Conservation (phyloP, 1,139 yeast species). For the Kluyveromyces sp. region DNA sequence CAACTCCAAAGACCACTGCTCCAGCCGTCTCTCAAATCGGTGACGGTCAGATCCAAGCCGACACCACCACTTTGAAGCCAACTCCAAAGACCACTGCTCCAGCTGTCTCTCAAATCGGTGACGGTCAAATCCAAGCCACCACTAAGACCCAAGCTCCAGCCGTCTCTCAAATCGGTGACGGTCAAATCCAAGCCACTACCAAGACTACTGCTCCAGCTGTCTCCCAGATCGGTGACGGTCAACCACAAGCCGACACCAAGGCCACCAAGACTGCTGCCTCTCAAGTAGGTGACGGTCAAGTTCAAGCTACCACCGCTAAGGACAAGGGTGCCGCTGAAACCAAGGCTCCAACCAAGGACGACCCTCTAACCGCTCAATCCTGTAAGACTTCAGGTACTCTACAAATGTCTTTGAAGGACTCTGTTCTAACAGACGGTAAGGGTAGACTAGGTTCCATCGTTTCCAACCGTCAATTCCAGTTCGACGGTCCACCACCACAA, state of each 20-base stretch:
- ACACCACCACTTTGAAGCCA: constrained; percentile 29
- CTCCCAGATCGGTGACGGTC: constrained; percentile 56
- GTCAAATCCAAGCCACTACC: constrained; percentile 56
- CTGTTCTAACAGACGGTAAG: constrained; percentile 50
- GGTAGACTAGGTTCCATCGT: constrained; percentile 80
- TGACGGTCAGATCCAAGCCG: constrained; percentile 43
- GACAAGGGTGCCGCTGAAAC: constrained; percentile 30
- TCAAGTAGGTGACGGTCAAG: constrained; percentile 47
- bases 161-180: constrained; percentile 47
- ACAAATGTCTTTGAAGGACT: constrained; percentile 46
- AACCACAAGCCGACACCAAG: constrained; percentile 50
- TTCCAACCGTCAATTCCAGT: constrained; percentile 82
- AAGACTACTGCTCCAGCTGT: constrained; percentile 35
- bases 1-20: constrained; percentile 34
- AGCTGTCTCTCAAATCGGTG: constrained; percentile 38
- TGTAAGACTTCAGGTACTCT: constrained; percentile 48
- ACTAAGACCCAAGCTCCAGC: constrained; percentile 38
- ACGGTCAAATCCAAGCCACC: constrained; percentile 38
- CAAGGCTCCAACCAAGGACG: constrained; percentile 29
- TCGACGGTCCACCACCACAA: constrained; percentile 85
- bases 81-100: constrained; percentile 35
- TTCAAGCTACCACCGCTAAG: constrained; percentile 33
- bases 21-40: constrained; percentile 46
- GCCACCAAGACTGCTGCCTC: constrained; percentile 33
- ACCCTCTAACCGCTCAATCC: constrained; percentile 38